phyloP scores from a whole-genome alignment of 2,329 filamentous ascomycete species.

The Grosmannia serpens region DNA sequence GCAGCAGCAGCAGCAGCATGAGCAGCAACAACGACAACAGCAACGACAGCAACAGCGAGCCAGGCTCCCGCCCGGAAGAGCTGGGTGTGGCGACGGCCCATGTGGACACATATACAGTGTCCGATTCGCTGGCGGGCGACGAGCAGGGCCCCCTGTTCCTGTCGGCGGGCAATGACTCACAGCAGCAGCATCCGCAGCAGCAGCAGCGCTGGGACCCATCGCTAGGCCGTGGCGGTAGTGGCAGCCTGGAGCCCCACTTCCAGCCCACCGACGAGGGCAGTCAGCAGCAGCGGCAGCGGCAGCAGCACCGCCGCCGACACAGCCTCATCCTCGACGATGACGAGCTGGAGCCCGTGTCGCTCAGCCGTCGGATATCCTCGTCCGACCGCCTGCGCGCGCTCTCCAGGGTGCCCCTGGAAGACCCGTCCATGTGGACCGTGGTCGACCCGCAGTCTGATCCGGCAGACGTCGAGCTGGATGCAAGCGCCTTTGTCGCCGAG shows the following conservation, averaged over 20 bases:
- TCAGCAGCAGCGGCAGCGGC: not conserved
- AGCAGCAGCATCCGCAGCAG: too few species aligned
- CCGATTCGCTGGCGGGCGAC: not conserved
- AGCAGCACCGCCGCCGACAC: constrained; percentile 9
- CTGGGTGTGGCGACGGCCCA: not conserved
- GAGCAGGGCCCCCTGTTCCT: not conserved
- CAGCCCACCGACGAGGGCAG: not conserved
- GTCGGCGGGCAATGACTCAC: not conserved
- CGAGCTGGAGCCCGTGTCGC: constrained; percentile 20
- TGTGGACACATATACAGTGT: not conserved
- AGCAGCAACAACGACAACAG: too few species aligned
- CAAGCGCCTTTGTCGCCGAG: not conserved
- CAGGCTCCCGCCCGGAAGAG: not conserved
- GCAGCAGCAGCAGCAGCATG: not conserved
- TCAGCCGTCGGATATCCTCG: constrained; percentile 23
- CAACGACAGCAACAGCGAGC: not conserved
- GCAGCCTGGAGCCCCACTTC: not conserved
- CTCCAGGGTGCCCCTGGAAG: constrained; percentile 23
- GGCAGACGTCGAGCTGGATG: not conserved
- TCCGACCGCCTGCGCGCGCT: constrained; percentile 25
- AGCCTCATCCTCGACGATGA: constrained; percentile 20
- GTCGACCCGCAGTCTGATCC: constrained; percentile 17
- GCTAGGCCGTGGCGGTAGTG: not conserved
- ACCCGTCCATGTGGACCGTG: constrained; percentile 22
- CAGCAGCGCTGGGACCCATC: not conserved